Evolutionary conservation across 768 basidiomycete genomes (phyloP), one percentile per base, ranked within the genome.

Genomic region (Leccinum subtestaceum): DNA sequence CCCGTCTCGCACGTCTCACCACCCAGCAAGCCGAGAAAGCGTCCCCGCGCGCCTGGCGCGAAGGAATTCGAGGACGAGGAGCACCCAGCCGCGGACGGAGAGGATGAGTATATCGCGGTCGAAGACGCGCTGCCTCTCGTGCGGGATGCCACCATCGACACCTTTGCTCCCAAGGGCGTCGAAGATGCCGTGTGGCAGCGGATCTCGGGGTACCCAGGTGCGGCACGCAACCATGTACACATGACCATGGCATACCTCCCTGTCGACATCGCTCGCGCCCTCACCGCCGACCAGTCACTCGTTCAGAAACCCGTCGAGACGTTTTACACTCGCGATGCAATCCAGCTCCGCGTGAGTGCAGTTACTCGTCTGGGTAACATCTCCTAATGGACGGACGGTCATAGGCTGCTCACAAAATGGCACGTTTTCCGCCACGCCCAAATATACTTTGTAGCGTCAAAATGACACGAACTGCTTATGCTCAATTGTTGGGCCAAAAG

Each of bases 261-360:
- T 5, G 61, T 77, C 15, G 90, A 93, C 55, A 83, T 98, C 55
- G 91, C 88, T 4, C 85, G 81, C 66, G 87, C 90, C 0, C 77
- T 99, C 31, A 70, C 77, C 7, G 73, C 77, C 10, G 77, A 85
- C 60, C 88, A 88, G 0, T 74, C 80, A 2, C 80, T 99, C 13
- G 78, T 95, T 15, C 94, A 98, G 65, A 89, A 87, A 66, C 91
- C 95, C 0, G 82, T 91, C 3, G 95, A 95, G 73, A 83, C 90
- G 4, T 99, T 99, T 72, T 99, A 99, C 72, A 97, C 95, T 4
- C 83, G 97, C 55, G 97, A 98, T 77, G 90, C 91, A 1, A 78
- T 88, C 13, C 94, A 95, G 71, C 77, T 98, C 55, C 86, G 95
- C 40, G 93, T 96, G 73, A 73, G 87, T 72, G 46, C 34, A 21